These are phyloP conservation scores for Boletus albobrunnescens DNA, from an alignment of 1,284 basidiomycete genomes.

Conservation along the genomic window DNA sequence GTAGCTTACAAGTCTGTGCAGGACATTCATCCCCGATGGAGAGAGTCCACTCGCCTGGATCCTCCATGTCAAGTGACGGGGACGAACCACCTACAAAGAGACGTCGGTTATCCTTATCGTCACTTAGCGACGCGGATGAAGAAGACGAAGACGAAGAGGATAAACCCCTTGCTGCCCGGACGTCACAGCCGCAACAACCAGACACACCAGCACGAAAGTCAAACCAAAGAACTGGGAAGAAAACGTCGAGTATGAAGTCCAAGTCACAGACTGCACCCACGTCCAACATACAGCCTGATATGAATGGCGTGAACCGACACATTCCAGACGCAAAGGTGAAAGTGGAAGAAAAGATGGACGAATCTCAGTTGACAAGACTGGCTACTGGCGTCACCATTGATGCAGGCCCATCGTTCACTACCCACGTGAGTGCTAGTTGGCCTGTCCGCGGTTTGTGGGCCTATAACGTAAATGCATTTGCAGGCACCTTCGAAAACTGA, in stretches of 20 bases:
- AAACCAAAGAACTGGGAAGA: conserved; percentile 51
- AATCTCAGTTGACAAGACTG: conserved; percentile 64
- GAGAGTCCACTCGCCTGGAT: conserved; percentile 50
- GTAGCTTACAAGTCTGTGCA: conserved; percentile 15
- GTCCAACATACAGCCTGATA: conserved; percentile 38
- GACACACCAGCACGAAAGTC: conserved; percentile 29
- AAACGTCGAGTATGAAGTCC: conserved; percentile 53
- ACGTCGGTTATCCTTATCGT: conserved; percentile 49
- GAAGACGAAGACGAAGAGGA: conserved; percentile 36
- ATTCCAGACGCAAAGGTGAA: conserved; percentile 52
- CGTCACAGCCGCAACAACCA: conserved; percentile 32
- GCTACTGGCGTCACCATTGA: conserved; percentile 81
- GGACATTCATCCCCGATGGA: conserved; percentile 34
- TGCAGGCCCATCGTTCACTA: conserved; percentile 46
- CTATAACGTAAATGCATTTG: conserved; percentile 1
- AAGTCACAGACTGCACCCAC: conserved; percentile 52
- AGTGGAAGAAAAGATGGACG: conserved; percentile 75
- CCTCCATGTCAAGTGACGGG: conserved; percentile 53
- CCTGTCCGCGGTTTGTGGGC: background rate
- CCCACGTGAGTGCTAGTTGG: conserved; percentile 40
- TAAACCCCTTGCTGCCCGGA: conserved; percentile 57
- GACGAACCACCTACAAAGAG: conserved; percentile 49
- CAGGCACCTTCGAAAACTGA: conserved; percentile 57
- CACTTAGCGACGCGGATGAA: conserved; percentile 42
- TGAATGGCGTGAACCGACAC: conserved; percentile 50